Base-by-base conservation (phyloP, 192 early-diverging fungal species). In the Umbelopsis sp. region DNA sequence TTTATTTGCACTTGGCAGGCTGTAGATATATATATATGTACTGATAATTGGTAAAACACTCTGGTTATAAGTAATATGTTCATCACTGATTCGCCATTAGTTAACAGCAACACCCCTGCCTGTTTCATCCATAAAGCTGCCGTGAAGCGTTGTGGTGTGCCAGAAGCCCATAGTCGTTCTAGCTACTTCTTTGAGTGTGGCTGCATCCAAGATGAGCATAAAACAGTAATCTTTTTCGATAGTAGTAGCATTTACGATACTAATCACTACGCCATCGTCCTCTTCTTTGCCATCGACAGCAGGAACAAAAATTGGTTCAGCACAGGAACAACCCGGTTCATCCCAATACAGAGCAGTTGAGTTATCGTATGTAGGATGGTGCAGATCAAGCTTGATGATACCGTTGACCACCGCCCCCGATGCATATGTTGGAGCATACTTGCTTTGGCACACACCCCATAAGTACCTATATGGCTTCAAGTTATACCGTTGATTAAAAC, bases 261-360 rank as follows among this genome's bases (percentile, higher is more conserved):
- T 72, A 2, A 80, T 15, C 1, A 80, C 50, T 0, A 75, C 78
- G 23, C 78, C 78, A 22, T 80, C 74, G 20, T 80, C 78, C 67
- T 80, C 78, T 23, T 22, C 46, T 16, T 58, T 76, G 11, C 20
- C 71, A 30, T 76, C 65, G 1, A 66, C 71, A 18, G 66, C 44
- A 21, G 78, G 71, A 9, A 80, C 50, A 68, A 80, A 80, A 12
- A 80, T 71, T 27, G 78, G 78, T 53, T 80, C 78, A 3, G 78
- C 52, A 64, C 78, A 80, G 22, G 61, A 70, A 22, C 74, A 76
- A 2, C 74, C 71, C 4, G 78, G 74, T 52, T 76, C 69, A 46
- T 80, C 78, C 78, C 78, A 80, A 7, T 70, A 49, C 4, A 50
- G 44, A 6, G 66, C 49, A 21, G 49, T 50, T 6, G 68, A 69